Evolutionary conservation across 371 early-diverging fungal genomes (phyloP), one percentile per base, ranked within the genome.

Genomic region (Mortierella sp.): DNA sequence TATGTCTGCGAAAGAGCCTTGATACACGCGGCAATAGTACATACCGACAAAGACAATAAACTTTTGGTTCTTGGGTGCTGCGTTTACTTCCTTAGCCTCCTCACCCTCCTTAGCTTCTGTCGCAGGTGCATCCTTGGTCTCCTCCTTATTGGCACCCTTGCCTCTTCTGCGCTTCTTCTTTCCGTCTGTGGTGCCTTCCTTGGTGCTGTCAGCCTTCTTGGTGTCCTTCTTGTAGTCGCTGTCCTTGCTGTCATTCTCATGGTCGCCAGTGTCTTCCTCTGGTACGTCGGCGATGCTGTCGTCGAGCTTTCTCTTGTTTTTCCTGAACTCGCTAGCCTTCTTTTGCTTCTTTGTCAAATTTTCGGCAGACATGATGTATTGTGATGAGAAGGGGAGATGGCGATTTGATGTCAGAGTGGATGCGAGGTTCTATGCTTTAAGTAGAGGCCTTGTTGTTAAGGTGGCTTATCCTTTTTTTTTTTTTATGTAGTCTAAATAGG

Each of bases 31-130:
- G n/a, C n/a, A n/a, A n/a, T n/a, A n/a, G n/a, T n/a, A 64, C 78
- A 64, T 81, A 84, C 87, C 92, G 47, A 92, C 88, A 90, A 92
- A 92, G 26, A 86, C 80, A 79, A 91, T 91, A 52, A 82, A 90
- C 72, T 90, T 79, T 52, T 63, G 79, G 32, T 80, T 80, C 60
- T 66, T 71, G 44, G 73, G 59, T 46, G 49, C 49, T 14, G 60
- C 53, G 42, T 72, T 65, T 9, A 44, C 68, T 17, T 21, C 43
- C 4, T 15, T 43, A 26, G 56, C 42, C 14, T 42, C n/a, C 24
- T 17, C 39, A 48, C 60, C 70, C 19, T 63, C 54, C 23, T 57
- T 56, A 2, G 58, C 27, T 30, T 37, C 34, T 50, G 57, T n/a
- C n/a, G n/a, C n/a, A n/a, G 15, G 23, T 42, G 1, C n/a, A n/a